A percentile compares a stretch with the other conserved stretches of the same genome.
Evolutionary conservation across 768 basidiomycete genomes (phyloP).

Genomic region (Wakefieldia striispora): DNA sequence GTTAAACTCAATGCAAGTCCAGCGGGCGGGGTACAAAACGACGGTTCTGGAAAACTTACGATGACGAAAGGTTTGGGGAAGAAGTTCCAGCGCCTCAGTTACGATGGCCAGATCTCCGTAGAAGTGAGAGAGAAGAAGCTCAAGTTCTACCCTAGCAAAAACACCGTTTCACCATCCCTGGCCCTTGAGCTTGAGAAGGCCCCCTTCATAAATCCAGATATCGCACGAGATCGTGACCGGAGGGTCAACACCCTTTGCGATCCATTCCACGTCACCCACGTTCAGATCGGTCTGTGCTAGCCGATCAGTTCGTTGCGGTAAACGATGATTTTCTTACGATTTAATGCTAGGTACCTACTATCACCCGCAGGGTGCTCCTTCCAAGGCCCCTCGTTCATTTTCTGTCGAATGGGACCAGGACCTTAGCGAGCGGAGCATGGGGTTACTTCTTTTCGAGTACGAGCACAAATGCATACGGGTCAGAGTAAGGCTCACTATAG

Average conservation of each 20-base stretch:
- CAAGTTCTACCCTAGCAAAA: slow-evolving; percentile 20
- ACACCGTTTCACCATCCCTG: slow-evolving; percentile 10
- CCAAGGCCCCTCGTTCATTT: slow-evolving; percentile 47
- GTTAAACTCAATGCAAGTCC: slow-evolving; percentile 51
- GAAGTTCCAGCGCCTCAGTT: slow-evolving; percentile 47
- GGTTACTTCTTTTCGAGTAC: slow-evolving; percentile 61
- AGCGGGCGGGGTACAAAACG: slow-evolving; percentile 54
- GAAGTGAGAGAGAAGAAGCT: slow-evolving; percentile 42
- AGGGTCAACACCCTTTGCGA: slow-evolving; percentile 45
- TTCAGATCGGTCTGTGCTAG: slow-evolving; percentile 62
- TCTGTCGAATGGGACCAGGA: slow-evolving; percentile 69
- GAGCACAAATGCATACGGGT: slow-evolving; percentile 66
- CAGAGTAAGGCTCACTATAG: slow-evolving; percentile 38
- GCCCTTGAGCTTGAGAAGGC: slow-evolving; percentile 48
- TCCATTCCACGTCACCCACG: slow-evolving; percentile 51
- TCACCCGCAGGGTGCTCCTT: slow-evolving; percentile 20
- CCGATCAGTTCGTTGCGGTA: neutral
- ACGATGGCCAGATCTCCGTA: slow-evolving; percentile 37
- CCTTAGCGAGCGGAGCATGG: slow-evolving; percentile 45
- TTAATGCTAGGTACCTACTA: slow-evolving; percentile 27
- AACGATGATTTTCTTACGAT: neutral
- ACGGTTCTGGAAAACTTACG: slow-evolving; percentile 45
- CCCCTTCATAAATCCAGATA: slow-evolving; percentile 52
- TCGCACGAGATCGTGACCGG: slow-evolving; percentile 46
- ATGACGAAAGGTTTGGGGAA: slow-evolving; percentile 34